Evolutionary conservation across 768 basidiomycete species (phyloP).

Genomic region (Lactarius vividus): DNA sequence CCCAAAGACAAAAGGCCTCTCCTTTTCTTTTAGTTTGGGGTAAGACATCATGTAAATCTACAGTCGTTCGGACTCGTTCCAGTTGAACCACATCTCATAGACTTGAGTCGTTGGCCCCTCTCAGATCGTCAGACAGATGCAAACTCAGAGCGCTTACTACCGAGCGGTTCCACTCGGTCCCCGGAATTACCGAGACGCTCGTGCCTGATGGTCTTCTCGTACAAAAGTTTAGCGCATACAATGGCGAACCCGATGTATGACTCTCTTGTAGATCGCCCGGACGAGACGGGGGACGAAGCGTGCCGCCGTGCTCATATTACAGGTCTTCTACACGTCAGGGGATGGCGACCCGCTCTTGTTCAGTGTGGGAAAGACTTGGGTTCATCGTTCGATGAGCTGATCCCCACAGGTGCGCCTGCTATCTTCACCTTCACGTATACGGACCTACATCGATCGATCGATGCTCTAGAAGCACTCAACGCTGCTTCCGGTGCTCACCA

Average conservation of each 20-base stretch:
- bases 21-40: too few species aligned
- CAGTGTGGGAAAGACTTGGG: conserved; percentile 58
- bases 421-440: too few species aligned
- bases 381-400: conserved; percentile 48
- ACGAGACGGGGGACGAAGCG: background rate
- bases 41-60: conserved; percentile 60
- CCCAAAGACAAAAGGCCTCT: too few species aligned
- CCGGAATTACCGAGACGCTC: conserved; percentile 63
- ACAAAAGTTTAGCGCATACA: conserved; percentile 64
- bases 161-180: conserved; percentile 42
- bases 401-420: conserved; percentile 54
- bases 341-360: conserved; percentile 81
- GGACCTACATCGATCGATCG: background rate
- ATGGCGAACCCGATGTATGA: conserved; percentile 63
- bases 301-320: background rate
- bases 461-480: conserved; percentile 65
- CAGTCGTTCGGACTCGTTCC: background rate
- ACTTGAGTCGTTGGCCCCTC: conserved; percentile 44
- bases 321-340: conserved; percentile 66
- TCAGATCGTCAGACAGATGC: conserved; percentile 69
- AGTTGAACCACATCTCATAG: background rate
- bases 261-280: conserved; percentile 4
- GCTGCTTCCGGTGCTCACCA: conserved; percentile 66
- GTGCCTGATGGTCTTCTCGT: conserved; percentile 73
- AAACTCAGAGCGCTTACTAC: conserved; percentile 66